Conservation (phyloP, 108 stramenopile genomes). For the Skeletonema marinoi region DNA sequence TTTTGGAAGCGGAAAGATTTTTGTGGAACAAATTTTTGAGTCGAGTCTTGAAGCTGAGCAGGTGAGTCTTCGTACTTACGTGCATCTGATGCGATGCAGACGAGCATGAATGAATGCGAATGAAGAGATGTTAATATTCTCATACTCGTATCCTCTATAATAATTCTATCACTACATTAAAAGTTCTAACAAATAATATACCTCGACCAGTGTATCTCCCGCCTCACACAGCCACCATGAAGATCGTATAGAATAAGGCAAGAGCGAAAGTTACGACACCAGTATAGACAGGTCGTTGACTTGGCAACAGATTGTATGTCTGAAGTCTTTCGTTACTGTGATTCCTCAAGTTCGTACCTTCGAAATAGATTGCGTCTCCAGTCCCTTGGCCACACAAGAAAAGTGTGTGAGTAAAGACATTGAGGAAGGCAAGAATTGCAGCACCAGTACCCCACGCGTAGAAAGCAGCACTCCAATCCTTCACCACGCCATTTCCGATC, state of each 20-base stretch:
- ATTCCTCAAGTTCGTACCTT: neutral
- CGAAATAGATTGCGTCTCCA: neutral
- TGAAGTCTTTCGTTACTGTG: neutral
- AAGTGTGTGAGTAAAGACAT: neutral
- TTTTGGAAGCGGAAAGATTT: too few species aligned
- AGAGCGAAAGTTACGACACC: neutral
- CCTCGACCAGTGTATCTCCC: too few species aligned
- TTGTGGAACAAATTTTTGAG: too few species aligned
- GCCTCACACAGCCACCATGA: neutral
- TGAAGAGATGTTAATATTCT: too few species aligned
- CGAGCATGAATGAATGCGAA: too few species aligned
- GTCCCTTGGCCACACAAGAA: neutral
- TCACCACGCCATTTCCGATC: neutral
- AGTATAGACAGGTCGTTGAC: neutral
- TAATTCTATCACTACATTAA: too few species aligned
- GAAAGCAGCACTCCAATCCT: neutral
- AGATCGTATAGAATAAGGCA: neutral
- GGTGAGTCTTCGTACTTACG: too few species aligned
- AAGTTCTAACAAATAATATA: too few species aligned
- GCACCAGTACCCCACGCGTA: neutral
- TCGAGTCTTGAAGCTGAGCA: too few species aligned
- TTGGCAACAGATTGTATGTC: neutral
- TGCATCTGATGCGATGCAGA: too few species aligned
- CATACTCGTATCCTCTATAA: too few species aligned
- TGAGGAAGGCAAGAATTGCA: neutral